phyloP scores from a whole-genome alignment of 371 early-diverging fungal genomes.

The Hamiltosporidium tvaerminnensis region DNA sequence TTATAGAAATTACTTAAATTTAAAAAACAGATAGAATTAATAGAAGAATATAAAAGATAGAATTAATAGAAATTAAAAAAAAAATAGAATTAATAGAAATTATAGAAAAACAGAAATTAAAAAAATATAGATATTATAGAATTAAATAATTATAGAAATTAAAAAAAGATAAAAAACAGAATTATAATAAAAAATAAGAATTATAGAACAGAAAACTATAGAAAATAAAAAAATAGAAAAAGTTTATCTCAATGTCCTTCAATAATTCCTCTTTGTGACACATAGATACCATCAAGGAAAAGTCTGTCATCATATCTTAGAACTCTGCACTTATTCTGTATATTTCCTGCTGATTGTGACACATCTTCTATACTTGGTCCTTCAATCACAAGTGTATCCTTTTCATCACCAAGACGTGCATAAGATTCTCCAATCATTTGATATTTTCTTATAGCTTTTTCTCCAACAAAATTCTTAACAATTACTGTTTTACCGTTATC shows the following conservation, averaged over 20 bases:
- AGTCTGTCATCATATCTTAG: conserved; percentile 91
- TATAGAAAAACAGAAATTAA: neutral
- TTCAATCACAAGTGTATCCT: conserved; percentile 81
- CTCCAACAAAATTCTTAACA: conserved; percentile 96
- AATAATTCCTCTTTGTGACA: conserved; percentile 42
- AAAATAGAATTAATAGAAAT: neutral
- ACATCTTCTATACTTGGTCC: conserved; percentile 91
- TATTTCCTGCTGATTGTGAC: conserved; percentile 76
- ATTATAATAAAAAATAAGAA: too few relatives aligned
- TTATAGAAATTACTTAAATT: too few relatives aligned
- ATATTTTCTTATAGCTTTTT: conserved; percentile 70
- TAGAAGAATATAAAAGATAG: too few relatives aligned
- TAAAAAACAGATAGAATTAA: too few relatives aligned
- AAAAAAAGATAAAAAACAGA: too few relatives aligned
- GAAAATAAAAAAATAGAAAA: too few relatives aligned
- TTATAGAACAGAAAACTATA: too few relatives aligned
- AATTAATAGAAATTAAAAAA: too few relatives aligned
- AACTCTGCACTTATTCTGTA: conserved; percentile 67
- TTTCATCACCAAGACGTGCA: conserved; percentile 64
- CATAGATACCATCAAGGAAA: conserved; percentile 81
- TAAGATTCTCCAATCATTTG: conserved; percentile 77
- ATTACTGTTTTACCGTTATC: conserved; percentile 62
- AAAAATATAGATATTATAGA: neutral
- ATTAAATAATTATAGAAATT: too few relatives aligned
- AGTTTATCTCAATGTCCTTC: conserved; percentile 13